Conservation (phyloP, 2,329 filamentous ascomycete species). For the Penicillium sp. region DNA sequence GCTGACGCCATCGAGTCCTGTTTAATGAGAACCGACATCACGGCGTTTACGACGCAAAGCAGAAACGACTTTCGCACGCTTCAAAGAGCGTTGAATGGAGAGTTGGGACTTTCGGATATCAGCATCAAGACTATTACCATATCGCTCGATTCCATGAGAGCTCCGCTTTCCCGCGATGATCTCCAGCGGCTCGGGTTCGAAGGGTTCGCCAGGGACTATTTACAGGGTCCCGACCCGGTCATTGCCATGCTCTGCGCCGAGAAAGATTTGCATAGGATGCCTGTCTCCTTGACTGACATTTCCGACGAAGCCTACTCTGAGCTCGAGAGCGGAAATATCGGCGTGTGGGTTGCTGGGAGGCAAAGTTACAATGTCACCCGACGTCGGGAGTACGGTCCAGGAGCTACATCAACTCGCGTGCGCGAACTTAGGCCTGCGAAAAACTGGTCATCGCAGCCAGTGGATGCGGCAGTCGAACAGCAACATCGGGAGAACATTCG, state of each 20-base stretch:
- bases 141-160: slow-evolving; percentile 55
- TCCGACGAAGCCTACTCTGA: slow-evolving; percentile 65
- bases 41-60: slow-evolving; percentile 72
- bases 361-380: slow-evolving; percentile 65
- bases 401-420: slow-evolving; percentile 68
- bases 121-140: slow-evolving; percentile 65
- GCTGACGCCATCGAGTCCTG: slow-evolving; percentile 60
- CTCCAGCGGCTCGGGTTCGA: slow-evolving; percentile 66
- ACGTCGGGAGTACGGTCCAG: slow-evolving; percentile 76
- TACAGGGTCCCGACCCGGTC: slow-evolving; percentile 79
- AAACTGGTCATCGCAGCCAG: slow-evolving; percentile 75
- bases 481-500: slow-evolving; percentile 56
- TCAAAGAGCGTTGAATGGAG: slow-evolving; percentile 62
- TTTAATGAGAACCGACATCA: slow-evolving; percentile 54
- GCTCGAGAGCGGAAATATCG: slow-evolving; percentile 61
- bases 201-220: slow-evolving; percentile 73
- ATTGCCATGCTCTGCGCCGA: slow-evolving; percentile 84
- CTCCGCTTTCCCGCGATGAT: slow-evolving; percentile 57
- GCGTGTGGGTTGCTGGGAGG: slow-evolving; percentile 67
- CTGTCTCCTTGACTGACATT: slow-evolving; percentile 63
- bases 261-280: slow-evolving; percentile 66
- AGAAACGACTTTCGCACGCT: slow-evolving; percentile 72
- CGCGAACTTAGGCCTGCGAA: slow-evolving; percentile 60
- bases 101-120: slow-evolving; percentile 67
- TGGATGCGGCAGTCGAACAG: slow-evolving; percentile 60